Evolutionary conservation across 106 monocot genomes (phyloP), one percentile per base, ranked within the genome.

Genomic region (Alisma plantagoaquatica): DNA sequence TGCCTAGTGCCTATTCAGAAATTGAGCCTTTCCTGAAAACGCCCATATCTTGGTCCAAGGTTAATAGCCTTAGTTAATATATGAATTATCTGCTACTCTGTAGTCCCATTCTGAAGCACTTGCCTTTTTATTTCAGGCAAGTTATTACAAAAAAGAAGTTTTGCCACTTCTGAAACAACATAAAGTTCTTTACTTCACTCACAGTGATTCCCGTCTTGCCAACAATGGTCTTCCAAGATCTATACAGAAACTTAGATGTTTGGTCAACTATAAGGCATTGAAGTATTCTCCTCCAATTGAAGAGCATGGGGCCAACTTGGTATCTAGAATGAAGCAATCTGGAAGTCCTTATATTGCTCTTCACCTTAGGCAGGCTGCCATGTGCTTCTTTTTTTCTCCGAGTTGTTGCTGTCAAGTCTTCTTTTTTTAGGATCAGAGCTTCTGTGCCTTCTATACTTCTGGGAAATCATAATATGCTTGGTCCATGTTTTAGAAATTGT

Each of bases 41-140:
- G 41, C 82, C 78, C 18, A 78, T 88, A 63, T 88, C 82, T 54
- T 88, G 87, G 87, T 88, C 87, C 31, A 82, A 88, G 87, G 87
- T 88, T 57, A 51, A 29, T 11, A 41, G 16, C 41, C 16, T n/a
- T n/a, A n/a, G n/a, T n/a, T n/a, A n/a, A n/a, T n/a, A n/a, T 4
- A 4, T n/a, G 5, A 17, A 17, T 44, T 2, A 8, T 16, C 20
- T 44, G 10, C 24, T 22, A 8, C 9, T 38, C 14, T 49, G 20
- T 22, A 22, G 49, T 20, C 6, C 16, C 41, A 41, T 41, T 41
- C 41, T 41, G 10, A 11, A 10, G 7, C 38, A 11, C 46, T 15
- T 16, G 18, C 0, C 18, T 7, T 15, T 47, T 47, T 11, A 35
- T 3, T 62, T 55, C 72, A 88, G 87, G 82, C 68, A 14, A 78